These are phyloP conservation scores for Quercus rubra DNA, from an alignment of 306 rosid genomes.

Conservation along the genomic window DNA sequence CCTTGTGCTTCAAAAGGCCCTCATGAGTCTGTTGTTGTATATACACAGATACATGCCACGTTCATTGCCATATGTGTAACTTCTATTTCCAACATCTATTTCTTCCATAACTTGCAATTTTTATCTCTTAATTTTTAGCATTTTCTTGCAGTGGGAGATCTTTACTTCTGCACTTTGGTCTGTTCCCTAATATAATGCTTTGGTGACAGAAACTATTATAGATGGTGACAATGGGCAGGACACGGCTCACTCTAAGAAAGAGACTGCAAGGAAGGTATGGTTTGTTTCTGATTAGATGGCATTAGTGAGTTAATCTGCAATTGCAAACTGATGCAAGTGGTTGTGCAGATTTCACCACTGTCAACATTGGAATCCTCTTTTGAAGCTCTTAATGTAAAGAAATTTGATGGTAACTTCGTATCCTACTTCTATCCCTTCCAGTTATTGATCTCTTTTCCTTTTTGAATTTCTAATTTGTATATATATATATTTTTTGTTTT, in stretches of 20 bases:
- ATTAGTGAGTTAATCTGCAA: not conserved
- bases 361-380: slow-evolving; percentile 31
- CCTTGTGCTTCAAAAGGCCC: not conserved
- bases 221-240: not conserved
- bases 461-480: not conserved
- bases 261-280: slow-evolving; percentile 19
- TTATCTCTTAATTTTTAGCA: not conserved
- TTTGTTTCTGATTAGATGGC: not conserved
- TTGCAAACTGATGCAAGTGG: slow-evolving; percentile 4
- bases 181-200: not conserved
- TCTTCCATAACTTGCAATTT: not conserved
- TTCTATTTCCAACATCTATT: not conserved
- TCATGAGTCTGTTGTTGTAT: not conserved
- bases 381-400: slow-evolving; percentile 26
- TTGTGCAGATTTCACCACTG: slow-evolving; percentile 24
- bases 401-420: slow-evolving; percentile 23
- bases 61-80: not conserved
- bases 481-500: not conserved
- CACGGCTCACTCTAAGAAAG: slow-evolving; percentile 15
- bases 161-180: not conserved
- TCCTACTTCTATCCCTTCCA: not conserved
- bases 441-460: not conserved
- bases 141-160: not conserved
- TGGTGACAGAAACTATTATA: not conserved
- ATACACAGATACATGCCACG: not conserved